A percentile compares a stretch with the other conserved stretches of the same genome.
Conservation (phyloP, 2,329 filamentous ascomycete genomes). For the Emericellopsis atlantica region DNA sequence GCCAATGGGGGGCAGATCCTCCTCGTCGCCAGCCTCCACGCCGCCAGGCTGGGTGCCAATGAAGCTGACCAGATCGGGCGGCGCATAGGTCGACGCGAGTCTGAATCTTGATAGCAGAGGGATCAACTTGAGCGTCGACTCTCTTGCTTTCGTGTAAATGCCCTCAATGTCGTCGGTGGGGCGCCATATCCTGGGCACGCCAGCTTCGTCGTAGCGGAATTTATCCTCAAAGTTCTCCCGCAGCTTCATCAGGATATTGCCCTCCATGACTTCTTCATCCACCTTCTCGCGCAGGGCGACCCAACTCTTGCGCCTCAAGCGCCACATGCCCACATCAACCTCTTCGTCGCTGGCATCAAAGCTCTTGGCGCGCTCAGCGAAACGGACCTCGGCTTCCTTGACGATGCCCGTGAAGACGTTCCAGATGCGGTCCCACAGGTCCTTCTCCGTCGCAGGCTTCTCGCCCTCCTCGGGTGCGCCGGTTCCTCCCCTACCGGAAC, state of each 20-base stretch:
- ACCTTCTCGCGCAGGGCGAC: constrained; percentile 78
- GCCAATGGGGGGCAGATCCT: constrained; percentile 78
- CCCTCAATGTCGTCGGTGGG: constrained; percentile 96
- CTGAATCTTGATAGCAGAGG: constrained; percentile 79
- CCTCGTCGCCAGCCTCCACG: constrained; percentile 73
- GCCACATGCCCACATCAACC: constrained; percentile 86
- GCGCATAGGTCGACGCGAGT: constrained; percentile 57
- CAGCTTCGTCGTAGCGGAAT: constrained; percentile 92
- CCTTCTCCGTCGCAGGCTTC: constrained; percentile 62
- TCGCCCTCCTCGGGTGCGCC: constrained; percentile 63
- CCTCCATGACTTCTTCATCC: constrained; percentile 96
- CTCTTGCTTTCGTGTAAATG: constrained; percentile 80
- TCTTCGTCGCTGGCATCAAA: constrained; percentile 89
- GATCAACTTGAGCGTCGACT: constrained; percentile 83
- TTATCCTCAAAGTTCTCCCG: constrained; percentile 99
- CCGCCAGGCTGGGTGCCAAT: constrained; percentile 66
- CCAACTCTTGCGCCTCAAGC: constrained; percentile 89
- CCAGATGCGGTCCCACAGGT: constrained; percentile 96
- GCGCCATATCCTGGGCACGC: constrained; percentile 92
- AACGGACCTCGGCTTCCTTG: constrained; percentile 71
- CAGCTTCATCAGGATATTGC: constrained; percentile 87
- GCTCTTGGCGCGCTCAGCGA: constrained; percentile 78
- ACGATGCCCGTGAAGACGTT: constrained; percentile 71
- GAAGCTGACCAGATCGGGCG: constrained; percentile 76
- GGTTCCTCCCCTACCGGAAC: constrained; percentile 71